These are phyloP conservation scores for Trichophaea hybrida DNA, from an alignment of 2,329 filamentous ascomycete species.

Conservation along the genomic window DNA sequence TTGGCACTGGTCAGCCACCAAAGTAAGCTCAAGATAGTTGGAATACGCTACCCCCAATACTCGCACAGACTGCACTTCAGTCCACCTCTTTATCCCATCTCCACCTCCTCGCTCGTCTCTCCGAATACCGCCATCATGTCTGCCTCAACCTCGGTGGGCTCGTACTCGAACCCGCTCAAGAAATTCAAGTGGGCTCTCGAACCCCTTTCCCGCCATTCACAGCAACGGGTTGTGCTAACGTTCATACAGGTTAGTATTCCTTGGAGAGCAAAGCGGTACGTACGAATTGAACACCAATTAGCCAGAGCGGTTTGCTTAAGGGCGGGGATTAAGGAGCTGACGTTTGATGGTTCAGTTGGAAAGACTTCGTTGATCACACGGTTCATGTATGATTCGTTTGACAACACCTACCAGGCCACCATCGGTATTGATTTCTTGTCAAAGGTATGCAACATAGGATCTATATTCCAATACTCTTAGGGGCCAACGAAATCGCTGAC, in stretches of 20 bases:
- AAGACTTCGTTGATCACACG: conserved; percentile 97
- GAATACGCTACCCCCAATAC: not conserved
- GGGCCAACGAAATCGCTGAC: not conserved
- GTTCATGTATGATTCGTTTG: conserved; percentile 99
- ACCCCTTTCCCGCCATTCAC: conserved; percentile 6
- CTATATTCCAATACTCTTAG: too few relatives aligned
- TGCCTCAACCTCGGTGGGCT: not conserved
- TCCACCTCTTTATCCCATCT: not conserved
- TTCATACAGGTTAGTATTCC: conserved; percentile 66
- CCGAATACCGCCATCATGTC: not conserved
- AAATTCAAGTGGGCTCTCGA: conserved; percentile 75
- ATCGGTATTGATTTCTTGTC: conserved; percentile 99
- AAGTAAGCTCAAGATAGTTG: not conserved
- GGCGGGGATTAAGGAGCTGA: conserved; percentile 20
- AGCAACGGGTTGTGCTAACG: conserved; percentile 14
- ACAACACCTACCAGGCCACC: conserved; percentile 98
- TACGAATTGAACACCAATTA: conserved; percentile 4
- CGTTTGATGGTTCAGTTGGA: conserved; percentile 49
- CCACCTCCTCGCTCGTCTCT: not conserved
- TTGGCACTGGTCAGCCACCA: not conserved
- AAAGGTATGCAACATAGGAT: conserved; percentile 48
- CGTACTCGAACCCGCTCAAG: conserved; percentile 72
- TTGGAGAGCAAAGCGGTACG: conserved; percentile 97
- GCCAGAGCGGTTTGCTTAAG: not conserved
- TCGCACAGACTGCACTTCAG: not conserved